phyloP scores from a whole-genome alignment of 345 rosid genomes.

The Mercurialis annua region DNA sequence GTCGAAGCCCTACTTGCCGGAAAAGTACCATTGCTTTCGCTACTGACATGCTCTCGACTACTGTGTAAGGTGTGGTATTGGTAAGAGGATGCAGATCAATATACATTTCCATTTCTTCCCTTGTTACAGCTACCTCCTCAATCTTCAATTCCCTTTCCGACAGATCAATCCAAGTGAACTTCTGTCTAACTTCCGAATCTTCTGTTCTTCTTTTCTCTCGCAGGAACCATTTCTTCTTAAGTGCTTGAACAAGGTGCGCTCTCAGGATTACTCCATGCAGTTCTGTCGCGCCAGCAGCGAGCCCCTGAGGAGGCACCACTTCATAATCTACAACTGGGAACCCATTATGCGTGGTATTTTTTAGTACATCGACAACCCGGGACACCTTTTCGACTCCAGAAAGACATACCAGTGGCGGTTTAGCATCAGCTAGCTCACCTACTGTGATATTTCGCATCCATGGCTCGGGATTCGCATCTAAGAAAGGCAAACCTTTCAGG shows the following conservation, averaged over 20 bases:
- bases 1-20: constrained; percentile 77
- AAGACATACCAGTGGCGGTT: constrained; percentile 64
- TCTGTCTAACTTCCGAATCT: constrained; percentile 80
- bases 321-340: constrained; percentile 65
- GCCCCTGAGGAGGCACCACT: constrained; percentile 41
- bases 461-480: constrained; percentile 92
- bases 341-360: constrained; percentile 68
- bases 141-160: constrained; percentile 67
- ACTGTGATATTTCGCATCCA: constrained; percentile 93
- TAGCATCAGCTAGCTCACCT: constrained; percentile 76
- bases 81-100: constrained; percentile 85
- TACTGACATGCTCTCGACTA: constrained; percentile 80
- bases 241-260: constrained; percentile 64
- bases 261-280: constrained; percentile 76
- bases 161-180: constrained; percentile 70
- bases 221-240: constrained; percentile 84
- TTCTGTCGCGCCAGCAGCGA: constrained; percentile 38
- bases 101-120: constrained; percentile 84
- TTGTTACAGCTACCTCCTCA: constrained; percentile 59
- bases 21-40: constrained; percentile 89
- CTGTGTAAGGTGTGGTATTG: constrained; percentile 85
- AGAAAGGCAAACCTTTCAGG: constrained; percentile 82
- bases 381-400: constrained; percentile 75
- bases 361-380: constrained; percentile 67
- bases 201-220: constrained; percentile 70